Percentiles rank a stretch among this genome's conserved stretches.
Evolutionary conservation across 2,329 filamentous ascomycete genomes (phyloP).

Genomic region (Curvularia sp.): DNA sequence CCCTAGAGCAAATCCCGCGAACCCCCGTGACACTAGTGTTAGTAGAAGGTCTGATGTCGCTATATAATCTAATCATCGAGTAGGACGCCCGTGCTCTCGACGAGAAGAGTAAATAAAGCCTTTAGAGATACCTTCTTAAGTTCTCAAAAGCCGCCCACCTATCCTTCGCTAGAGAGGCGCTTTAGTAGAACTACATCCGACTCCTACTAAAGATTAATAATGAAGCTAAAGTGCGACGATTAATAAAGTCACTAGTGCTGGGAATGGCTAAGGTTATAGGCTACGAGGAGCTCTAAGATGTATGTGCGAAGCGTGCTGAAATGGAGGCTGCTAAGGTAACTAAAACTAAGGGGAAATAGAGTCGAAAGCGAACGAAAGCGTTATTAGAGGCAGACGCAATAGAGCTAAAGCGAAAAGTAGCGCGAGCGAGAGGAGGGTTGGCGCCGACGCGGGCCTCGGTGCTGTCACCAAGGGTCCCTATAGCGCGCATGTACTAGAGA

Average conservation of each 20-base stretch:
- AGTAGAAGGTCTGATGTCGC: slow-evolving; percentile 29
- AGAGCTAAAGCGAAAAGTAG: too few species aligned
- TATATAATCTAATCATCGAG: slow-evolving; percentile 21
- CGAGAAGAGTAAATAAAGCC: neutral
- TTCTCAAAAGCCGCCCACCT: neutral
- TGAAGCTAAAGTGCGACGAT: neutral
- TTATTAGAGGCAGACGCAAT: too few species aligned
- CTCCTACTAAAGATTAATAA: neutral
- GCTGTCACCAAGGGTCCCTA: too few species aligned
- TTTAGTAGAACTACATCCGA: neutral
- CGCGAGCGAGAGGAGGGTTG: too few species aligned
- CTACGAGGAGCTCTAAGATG: neutral
- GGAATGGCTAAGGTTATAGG: neutral
- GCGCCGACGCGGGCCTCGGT: too few species aligned
- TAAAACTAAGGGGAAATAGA: neutral
- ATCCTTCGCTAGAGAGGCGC: neutral
- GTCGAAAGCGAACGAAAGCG: too few species aligned
- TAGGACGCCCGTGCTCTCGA: neutral
- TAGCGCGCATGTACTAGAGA: too few species aligned
- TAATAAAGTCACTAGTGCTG: neutral
- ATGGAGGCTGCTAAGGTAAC: neutral
- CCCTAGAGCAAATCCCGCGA: neutral
- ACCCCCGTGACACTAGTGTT: slow-evolving; percentile 15
- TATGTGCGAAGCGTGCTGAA: neutral
- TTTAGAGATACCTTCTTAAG: neutral